Conservation (phyloP, 78 protist genomes). For the Cavenderia fasciculata region DNA sequence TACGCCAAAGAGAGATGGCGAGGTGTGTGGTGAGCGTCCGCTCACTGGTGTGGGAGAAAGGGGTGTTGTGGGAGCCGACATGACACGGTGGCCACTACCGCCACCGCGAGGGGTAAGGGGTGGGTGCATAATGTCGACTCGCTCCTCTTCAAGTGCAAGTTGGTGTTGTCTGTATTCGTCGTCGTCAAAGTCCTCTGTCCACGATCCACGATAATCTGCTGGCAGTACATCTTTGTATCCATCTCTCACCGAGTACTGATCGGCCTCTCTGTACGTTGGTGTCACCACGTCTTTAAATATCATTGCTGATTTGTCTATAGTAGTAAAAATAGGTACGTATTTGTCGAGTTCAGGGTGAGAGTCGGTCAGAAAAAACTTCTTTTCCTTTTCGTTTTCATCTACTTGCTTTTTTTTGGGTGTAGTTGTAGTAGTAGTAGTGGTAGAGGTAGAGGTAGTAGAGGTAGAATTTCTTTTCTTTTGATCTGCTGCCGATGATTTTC, state of each 20-base stretch:
- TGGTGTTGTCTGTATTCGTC: background rate
- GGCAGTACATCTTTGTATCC: background rate
- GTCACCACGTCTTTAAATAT: slow-evolving; percentile 18
- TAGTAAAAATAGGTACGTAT: no score
- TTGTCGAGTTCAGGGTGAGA: no score
- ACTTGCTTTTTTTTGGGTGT: no score
- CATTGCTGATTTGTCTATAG: no score
- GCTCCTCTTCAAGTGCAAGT: background rate
- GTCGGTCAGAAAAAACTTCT: no score
- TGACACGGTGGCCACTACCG: no score
- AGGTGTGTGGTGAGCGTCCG: no score
- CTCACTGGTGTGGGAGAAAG: background rate
- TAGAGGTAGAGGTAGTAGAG: no score
- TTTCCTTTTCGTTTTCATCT: no score
- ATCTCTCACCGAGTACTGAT: background rate
- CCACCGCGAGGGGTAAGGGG: no score
- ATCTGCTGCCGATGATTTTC: background rate
- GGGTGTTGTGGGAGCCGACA: background rate
- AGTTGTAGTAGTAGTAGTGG: no score
- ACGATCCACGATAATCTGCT: background rate
- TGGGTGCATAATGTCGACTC: no score
- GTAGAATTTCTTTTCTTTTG: background rate
- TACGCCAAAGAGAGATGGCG: background rate
- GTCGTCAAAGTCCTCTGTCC: background rate
- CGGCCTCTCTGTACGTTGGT: background rate